Conservation (phyloP, 1,284 basidiomycete species). For the Kwoniella shivajii region DNA sequence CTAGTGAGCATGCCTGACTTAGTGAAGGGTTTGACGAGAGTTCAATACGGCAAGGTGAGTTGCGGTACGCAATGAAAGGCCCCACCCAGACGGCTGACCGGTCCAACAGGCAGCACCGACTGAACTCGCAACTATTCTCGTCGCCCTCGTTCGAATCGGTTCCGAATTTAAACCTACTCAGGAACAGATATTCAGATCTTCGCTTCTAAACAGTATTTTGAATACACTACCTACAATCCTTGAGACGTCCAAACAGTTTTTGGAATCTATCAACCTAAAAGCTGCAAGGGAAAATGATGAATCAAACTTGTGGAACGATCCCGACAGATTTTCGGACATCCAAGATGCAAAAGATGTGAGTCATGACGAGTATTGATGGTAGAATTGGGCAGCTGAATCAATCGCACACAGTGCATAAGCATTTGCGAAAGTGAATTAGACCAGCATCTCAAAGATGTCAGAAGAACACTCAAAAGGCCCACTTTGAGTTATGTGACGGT, state of each 20-base stretch:
- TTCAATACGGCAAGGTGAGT: conserved; percentile 82
- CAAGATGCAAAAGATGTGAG: conserved; percentile 59
- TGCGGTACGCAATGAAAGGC: not conserved
- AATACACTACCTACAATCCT: conserved; percentile 68
- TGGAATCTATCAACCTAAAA: conserved; percentile 65
- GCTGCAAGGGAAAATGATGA: conserved; percentile 71
- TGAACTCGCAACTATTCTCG: conserved; percentile 76
- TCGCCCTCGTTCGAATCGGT: conserved; percentile 74
- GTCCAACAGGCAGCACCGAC: conserved; percentile 72
- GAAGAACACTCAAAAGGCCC: conserved; percentile 73
- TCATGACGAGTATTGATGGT: not conserved
- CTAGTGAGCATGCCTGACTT: conserved; percentile 82
- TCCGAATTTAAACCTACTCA: conserved; percentile 63
- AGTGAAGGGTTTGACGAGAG: conserved; percentile 80
- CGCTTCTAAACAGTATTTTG: conserved; percentile 72
- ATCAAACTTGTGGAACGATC: conserved; percentile 72
- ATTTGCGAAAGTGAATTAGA: conserved; percentile 67
- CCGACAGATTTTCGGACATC: conserved; percentile 69
- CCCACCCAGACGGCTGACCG: not conserved
- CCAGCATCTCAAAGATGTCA: conserved; percentile 72
- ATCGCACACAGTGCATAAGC: conserved; percentile 41
- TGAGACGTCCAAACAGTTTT: conserved; percentile 61
- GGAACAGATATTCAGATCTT: conserved; percentile 64
- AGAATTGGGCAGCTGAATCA: not conserved
- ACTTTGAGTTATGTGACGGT: conserved; percentile 73